Evolutionary conservation across 495 filamentous ascomycete genomes (phyloP), one percentile per base, ranked within the genome.

Genomic region (Jackrogersella minutella): DNA sequence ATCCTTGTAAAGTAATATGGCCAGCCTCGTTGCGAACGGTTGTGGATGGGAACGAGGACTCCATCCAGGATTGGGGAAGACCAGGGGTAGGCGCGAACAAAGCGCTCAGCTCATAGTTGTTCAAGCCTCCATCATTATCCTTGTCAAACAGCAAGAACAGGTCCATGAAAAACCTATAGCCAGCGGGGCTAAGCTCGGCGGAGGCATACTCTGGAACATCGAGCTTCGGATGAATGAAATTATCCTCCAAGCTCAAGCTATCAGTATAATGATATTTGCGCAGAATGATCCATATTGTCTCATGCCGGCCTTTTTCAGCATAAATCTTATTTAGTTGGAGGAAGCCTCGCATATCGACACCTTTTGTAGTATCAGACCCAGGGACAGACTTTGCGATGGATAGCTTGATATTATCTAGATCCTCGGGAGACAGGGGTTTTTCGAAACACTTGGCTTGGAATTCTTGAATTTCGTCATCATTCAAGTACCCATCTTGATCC

Each of bases 241-340:
- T 89, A 67, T 97, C 92, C 66, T 94, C 91, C 49, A 99, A 79
- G 56, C 90, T 94, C 24, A 98, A 79, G 68, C 91, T 96, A 76
- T 98, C 94, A 1, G 94, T 96, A 74, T 99, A 98, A 64, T 97
- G 92, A 66, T 96, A 97, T 41, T 93, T 92, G n/a, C 95, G 87
- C 43, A 98, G 78, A 59, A 98, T 97, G 26, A 93, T 90, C 95
- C 95, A 99, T 24, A 98, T 91, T 0, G 95, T 98, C 79, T 99
- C 96, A 71, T 99, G 95, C n/a, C 95, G 88, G 46, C 93, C 95
- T 76, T 97, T 97, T 71, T 97, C 94, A 2, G 93, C 94, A 72
- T 97, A 99, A 56, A 97, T 86, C 78, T 93, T 97, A 76, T 97
- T 97, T 40, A 98, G 81, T 58, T 90, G 84, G 22, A 99, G 81